Evolutionary conservation across 2,329 filamentous ascomycete genomes (phyloP).

Genomic region (Colletotrichum sp.): DNA sequence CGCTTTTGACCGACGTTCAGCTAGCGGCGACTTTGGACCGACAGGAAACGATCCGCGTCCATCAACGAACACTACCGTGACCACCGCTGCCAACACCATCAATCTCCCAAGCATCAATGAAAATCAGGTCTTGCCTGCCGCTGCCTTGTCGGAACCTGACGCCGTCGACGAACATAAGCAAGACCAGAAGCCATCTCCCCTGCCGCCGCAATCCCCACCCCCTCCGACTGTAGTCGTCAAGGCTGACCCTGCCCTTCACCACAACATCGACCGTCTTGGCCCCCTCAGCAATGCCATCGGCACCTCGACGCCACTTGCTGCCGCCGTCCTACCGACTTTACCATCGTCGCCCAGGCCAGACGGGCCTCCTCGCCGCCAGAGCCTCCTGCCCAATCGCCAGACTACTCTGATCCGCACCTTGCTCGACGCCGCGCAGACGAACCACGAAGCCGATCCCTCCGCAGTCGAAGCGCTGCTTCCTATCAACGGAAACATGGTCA

Average conservation of each 20-base stretch:
- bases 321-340: slow-evolving; percentile 13
- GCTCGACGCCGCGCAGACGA: slow-evolving; percentile 47
- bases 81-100: slow-evolving; percentile 1
- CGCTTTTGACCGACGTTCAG: slow-evolving; percentile 18
- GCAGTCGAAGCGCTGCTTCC: slow-evolving; percentile 38
- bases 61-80: slow-evolving; percentile 26
- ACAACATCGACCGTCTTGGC: slow-evolving; percentile 12
- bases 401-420: slow-evolving; percentile 56
- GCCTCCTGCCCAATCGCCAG: slow-evolving; percentile 49
- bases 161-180: not conserved
- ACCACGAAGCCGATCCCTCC: slow-evolving; percentile 43
- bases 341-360: slow-evolving; percentile 23
- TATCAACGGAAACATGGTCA: slow-evolving; percentile 59
- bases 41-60: slow-evolving; percentile 39
- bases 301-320: slow-evolving; percentile 14
- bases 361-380: slow-evolving; percentile 43
- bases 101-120: slow-evolving; percentile 23
- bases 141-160: not conserved
- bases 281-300: slow-evolving; percentile 18
- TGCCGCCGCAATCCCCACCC: not conserved
- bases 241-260: not conserved
- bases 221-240: slow-evolving; percentile 1
- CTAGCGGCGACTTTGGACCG: slow-evolving; percentile 21
- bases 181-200: not conserved
- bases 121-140: slow-evolving; percentile 5